Evolutionary conservation across 139 green algal genomes (phyloP).

Genomic region (Coelastrella sp.): DNA sequence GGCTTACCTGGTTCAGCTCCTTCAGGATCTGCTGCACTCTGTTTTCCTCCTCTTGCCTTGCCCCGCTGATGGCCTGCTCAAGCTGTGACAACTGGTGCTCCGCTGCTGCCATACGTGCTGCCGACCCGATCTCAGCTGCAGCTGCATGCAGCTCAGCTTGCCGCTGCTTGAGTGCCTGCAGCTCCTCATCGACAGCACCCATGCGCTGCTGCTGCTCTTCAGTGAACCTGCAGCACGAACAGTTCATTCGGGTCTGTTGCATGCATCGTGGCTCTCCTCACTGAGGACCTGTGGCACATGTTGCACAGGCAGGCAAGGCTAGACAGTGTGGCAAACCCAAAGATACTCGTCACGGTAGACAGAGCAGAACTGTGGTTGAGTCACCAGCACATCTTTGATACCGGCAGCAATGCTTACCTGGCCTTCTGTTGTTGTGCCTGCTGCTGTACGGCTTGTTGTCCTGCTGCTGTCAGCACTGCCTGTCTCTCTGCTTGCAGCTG

Average conservation of each 20-base stretch:
- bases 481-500: slow-evolving; percentile 46
- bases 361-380: no score
- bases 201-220: not conserved
- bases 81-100: slow-evolving; percentile 29
- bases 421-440: slow-evolving; percentile 35
- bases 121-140: slow-evolving; percentile 21
- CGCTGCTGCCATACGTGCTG: slow-evolving; percentile 18
- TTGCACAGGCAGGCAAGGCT: no score
- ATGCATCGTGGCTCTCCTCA: no score
- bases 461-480: slow-evolving; percentile 42
- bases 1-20: slow-evolving; percentile 20
- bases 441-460: slow-evolving; percentile 46
- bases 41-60: not conserved
- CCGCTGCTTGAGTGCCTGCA: not conserved
- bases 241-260: no score
- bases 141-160: slow-evolving; percentile 21
- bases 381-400: no score
- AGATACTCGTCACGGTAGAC: no score
- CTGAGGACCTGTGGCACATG: no score
- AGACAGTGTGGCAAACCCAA: no score
- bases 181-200: not conserved
- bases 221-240: slow-evolving; percentile 13
- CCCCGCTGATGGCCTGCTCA: not conserved
- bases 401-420: not conserved
- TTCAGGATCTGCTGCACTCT: slow-evolving; percentile 6